A percentile compares a stretch with the other conserved stretches of the same genome.
These are phyloP conservation scores for Ensete glaucum DNA, from an alignment of 176 grass and related monocot genomes.

Conservation along the genomic window DNA sequence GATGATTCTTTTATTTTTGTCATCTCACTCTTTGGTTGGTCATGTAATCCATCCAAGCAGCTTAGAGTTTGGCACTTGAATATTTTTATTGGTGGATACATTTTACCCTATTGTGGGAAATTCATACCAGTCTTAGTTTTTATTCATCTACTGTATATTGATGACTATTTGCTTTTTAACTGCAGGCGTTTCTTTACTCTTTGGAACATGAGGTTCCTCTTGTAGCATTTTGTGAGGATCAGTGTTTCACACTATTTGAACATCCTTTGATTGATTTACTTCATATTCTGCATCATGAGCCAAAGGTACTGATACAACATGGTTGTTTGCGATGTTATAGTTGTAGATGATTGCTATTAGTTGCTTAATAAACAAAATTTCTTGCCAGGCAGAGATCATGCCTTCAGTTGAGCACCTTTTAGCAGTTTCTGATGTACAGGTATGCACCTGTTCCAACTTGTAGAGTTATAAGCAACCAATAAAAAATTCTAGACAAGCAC, in stretches of 20 bases:
- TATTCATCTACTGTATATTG: neutral
- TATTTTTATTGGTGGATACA: no score
- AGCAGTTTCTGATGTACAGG: conserved; percentile 67
- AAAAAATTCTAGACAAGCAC: neutral
- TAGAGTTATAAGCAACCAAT: neutral
- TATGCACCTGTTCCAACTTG: neutral
- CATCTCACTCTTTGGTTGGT: no score
- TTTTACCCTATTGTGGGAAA: no score
- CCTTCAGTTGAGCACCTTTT: conserved; percentile 63
- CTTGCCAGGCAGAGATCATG: conserved; percentile 74
- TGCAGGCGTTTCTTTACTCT: conserved; percentile 75
- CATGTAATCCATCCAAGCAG: no score
- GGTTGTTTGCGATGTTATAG: neutral
- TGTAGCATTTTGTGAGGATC: conserved; percentile 90
- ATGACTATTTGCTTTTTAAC: neutral
- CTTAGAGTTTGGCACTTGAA: no score
- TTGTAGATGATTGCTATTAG: neutral
- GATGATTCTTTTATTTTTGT: no score
- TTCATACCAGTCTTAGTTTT: no score
- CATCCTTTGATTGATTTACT: conserved; percentile 74
- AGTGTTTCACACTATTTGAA: conserved; percentile 78
- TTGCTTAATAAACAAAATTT: conserved; percentile 26
- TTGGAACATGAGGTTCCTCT: conserved; percentile 60
- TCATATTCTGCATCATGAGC: conserved; percentile 78
- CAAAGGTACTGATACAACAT: conserved; percentile 42